These are phyloP conservation scores for rapeseed (Brassica napus) DNA, from an alignment of 345 rosid species.

Conservation along the genomic window Da-Ae NC_063452.1:63151001-63151500, in stretches of 20 bases:
- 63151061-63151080: too few species aligned
- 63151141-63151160: slow-evolving; percentile 4
- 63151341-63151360: slow-evolving; percentile 2
- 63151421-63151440: background rate
- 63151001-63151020: too few species aligned
- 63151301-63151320: background rate
- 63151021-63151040: too few species aligned
- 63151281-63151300: background rate
- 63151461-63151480: background rate
- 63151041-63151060: too few species aligned
- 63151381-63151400: background rate
- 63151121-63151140: background rate
- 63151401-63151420: background rate
- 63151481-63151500: background rate
- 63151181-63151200: background rate
- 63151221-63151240: background rate
- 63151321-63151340: background rate
- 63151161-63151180: slow-evolving; percentile 10
- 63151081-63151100: too few species aligned
- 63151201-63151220: background rate
- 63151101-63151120: too few species aligned
- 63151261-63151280: background rate
- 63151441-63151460: background rate
- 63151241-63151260: background rate
- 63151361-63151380: background rate